Percentiles rank a stretch among this genome's conserved stretches.
phyloP scores from a whole-genome alignment of 441 rosid species.

The Melastoma candidum region DNA sequence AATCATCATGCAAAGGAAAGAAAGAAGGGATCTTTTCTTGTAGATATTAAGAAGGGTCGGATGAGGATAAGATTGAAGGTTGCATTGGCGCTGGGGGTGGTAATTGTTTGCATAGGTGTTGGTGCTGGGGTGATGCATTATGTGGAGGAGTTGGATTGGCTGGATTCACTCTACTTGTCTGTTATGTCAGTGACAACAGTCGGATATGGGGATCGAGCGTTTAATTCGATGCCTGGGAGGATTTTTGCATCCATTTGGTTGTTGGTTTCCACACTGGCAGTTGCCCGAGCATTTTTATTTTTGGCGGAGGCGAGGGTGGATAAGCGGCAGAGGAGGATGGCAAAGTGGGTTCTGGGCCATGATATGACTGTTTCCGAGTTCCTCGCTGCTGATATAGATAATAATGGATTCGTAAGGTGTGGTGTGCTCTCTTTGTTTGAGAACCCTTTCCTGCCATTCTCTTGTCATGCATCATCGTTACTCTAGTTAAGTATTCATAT shows the following conservation, averaged over 20 bases:
- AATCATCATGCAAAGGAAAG: constrained; percentile 4
- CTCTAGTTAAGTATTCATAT: no score
- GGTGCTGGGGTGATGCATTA: constrained; percentile 13
- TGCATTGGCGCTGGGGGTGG: constrained; percentile 15
- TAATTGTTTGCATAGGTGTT: constrained; percentile 13
- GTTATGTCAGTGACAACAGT: constrained; percentile 16
- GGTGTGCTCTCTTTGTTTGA: not conserved
- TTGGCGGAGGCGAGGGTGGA: constrained; percentile 18
- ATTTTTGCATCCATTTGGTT: constrained; percentile 15
- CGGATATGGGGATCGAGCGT: constrained; percentile 13
- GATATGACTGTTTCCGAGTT: constrained; percentile 14
- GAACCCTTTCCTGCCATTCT: no score
- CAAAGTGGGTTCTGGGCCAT: constrained; percentile 17
- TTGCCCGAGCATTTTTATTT: constrained; percentile 12
- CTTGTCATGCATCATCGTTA: no score
- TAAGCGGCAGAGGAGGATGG: constrained; percentile 14
- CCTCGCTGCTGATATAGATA: constrained; percentile 12
- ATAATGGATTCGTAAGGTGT: constrained; percentile 16
- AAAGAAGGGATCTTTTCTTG: constrained; percentile 5
- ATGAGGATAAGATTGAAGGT: constrained; percentile 17
- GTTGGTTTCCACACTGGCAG: constrained; percentile 10
- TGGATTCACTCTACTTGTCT: constrained; percentile 12
- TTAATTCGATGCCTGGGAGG: constrained; percentile 8
- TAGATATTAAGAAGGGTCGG: constrained; percentile 15
- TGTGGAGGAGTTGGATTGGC: constrained; percentile 10